A percentile compares a stretch with the other conserved stretches of the same genome.
phyloP scores from a whole-genome alignment of 306 rosid genomes.

The Cucurbita moschata region DNA sequence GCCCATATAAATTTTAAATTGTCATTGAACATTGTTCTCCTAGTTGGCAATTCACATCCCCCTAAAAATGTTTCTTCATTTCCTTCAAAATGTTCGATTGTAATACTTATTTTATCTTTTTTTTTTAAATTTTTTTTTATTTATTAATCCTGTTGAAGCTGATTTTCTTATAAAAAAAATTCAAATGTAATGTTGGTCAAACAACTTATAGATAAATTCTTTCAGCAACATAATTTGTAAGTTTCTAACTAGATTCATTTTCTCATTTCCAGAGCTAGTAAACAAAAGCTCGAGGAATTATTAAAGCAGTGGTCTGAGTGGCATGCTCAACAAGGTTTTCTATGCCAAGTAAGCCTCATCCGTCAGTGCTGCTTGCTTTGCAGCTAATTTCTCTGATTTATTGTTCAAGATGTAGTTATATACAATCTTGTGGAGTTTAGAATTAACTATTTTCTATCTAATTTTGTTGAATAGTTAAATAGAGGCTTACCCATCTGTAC shows the following conservation, averaged over 20 bases:
- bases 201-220: neutral
- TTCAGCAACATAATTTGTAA: neutral
- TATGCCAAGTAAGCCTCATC: constrained; percentile 38
- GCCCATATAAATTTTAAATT: neutral
- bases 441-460: neutral
- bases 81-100: neutral
- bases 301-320: constrained; percentile 90
- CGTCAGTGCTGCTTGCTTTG: neutral
- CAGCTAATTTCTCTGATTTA: neutral
- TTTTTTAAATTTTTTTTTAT: too few relatives aligned
- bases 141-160: neutral
- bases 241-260: constrained; percentile 6
- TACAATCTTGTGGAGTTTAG: neutral
- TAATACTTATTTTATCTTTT: neutral
- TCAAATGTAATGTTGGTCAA: neutral
- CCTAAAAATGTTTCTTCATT: neutral
- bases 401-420: neutral
- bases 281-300: constrained; percentile 68
- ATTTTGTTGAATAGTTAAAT: neutral
- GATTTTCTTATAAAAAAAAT: neutral
- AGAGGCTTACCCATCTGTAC: neutral
- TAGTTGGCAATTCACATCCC: neutral
- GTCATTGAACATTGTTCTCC: neutral
- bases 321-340: constrained; percentile 49
- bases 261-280: constrained; percentile 55